phyloP scores from a whole-genome alignment of 768 basidiomycete species.

The Boletus eberwhitei region DNA sequence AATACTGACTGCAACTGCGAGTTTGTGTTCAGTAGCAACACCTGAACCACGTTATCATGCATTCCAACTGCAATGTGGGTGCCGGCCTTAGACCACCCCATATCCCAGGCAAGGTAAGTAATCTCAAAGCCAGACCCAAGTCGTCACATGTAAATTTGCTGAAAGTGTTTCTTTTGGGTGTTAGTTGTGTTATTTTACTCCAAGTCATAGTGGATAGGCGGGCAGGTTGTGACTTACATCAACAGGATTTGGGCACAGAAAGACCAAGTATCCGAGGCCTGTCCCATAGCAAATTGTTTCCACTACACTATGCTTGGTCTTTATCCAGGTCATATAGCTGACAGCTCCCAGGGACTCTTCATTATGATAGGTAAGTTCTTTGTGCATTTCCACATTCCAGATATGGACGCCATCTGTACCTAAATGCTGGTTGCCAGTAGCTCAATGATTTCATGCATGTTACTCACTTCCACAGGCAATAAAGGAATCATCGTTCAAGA shows the following conservation, averaged over 20 bases:
- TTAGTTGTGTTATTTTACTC: neutral
- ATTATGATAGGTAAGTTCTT: too few relatives aligned
- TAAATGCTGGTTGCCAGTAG: too few relatives aligned
- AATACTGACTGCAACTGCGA: slow-evolving; percentile 4
- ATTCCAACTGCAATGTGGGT: neutral
- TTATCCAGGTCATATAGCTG: slow-evolving; percentile 4
- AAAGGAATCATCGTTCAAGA: too few relatives aligned
- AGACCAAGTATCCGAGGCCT: slow-evolving; percentile 1
- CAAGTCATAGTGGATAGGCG: too few relatives aligned
- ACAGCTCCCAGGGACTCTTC: neutral
- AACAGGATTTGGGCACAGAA: neutral
- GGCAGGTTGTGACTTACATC: slow-evolving; percentile 10
- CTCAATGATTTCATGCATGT: too few relatives aligned
- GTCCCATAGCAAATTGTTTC: slow-evolving; percentile 12
- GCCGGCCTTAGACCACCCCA: neutral
- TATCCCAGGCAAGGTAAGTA: neutral
- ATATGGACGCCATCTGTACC: slow-evolving; percentile 1
- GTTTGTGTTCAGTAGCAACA: neutral
- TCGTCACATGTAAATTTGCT: neutral
- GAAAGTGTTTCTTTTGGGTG: neutral
- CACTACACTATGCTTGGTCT: neutral
- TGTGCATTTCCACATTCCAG: neutral
- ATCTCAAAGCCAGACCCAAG: neutral
- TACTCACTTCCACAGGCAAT: too few relatives aligned
- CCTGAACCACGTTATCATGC: slow-evolving; percentile 4